Evolutionary conservation across 306 rosid species (phyloP), one percentile per base, ranked within the genome.

Genomic region (Rosa lucieae): DNA sequence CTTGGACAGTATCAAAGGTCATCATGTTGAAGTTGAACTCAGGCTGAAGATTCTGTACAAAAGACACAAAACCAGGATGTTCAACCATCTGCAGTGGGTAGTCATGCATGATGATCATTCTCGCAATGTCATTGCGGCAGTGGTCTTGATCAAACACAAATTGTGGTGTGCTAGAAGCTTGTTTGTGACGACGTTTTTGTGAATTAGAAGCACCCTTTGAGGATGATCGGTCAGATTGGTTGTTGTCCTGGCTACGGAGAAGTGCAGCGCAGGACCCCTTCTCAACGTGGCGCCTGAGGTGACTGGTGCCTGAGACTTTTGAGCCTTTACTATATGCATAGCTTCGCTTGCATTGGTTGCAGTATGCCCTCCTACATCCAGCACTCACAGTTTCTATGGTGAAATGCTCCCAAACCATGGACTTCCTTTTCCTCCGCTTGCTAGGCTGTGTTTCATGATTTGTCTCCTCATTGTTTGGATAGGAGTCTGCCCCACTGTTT

Each of bases 81-180:
- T 95, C 98, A 67, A 95, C 98, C 92, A 95, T 91, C 83, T 95
- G 98, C 74, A 95, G 93, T 42, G 98, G 99, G 85, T 90, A 95
- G 77, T 93, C 97, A 40, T 95, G 99, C 98, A 91, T 95, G 73
- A 95, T 93, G 65, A 93, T 91, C 99, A 95, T 95, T 81, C 91
- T 92, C 70, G 96, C 90, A 88, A 95, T 91, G 80, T 95, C 96
- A 77, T 86, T 91, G 81, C 97, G 96, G 85, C 94, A 89, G 6
- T 88, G 91, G 71, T 91, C 96, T 72, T 91, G 93, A 84, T 92
- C 91, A 85, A 93, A 89, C 70, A 82, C 52, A 21, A 89, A 72
- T 62, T 89, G 90, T 53, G 97, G 96, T 2, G 91, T 76, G 67
- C 72, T 84, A 4, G 90, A 84, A 55, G 90, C 85, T 80, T 96